Conservation (phyloP, 495 filamentous ascomycete species). For the Friedmanniomyces endolithicus region DNA sequence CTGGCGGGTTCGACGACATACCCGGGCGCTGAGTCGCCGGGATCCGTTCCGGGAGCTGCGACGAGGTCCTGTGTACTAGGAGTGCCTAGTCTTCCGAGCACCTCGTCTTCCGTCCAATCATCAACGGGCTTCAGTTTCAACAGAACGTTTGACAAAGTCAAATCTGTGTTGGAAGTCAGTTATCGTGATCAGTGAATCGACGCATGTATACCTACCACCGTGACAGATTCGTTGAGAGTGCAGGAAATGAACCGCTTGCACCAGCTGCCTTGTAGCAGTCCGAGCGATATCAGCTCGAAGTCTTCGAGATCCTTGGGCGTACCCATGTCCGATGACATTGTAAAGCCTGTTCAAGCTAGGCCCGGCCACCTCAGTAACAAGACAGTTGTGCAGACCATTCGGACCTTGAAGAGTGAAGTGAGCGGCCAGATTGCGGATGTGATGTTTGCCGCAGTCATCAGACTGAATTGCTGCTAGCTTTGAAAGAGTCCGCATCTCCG, state of each 20-base stretch:
- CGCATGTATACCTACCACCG: slow-evolving; percentile 4
- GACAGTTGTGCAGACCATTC: slow-evolving; percentile 28
- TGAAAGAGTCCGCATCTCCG: not conserved
- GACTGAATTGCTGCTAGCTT: not conserved
- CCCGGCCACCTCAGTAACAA: slow-evolving; percentile 28
- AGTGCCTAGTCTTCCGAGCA: slow-evolving; percentile 13
- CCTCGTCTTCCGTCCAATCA: slow-evolving; percentile 3
- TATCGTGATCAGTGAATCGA: not conserved
- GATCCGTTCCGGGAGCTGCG: slow-evolving; percentile 6
- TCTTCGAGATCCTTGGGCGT: not conserved
- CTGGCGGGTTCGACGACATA: slow-evolving; percentile 23
- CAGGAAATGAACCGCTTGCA: slow-evolving; percentile 22
- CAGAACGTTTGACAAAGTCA: slow-evolving; percentile 20
- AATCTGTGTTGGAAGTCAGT: not conserved
- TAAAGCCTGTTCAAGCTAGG: slow-evolving; percentile 21
- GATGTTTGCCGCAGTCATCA: slow-evolving; percentile 10
- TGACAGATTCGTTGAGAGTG: slow-evolving; percentile 27
- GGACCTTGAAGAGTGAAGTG: slow-evolving; percentile 28
- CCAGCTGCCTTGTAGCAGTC: slow-evolving; percentile 12
- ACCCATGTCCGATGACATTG: not conserved
- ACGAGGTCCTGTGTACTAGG: slow-evolving; percentile 16
- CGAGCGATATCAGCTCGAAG: slow-evolving; percentile 4
- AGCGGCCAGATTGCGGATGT: slow-evolving; percentile 20
- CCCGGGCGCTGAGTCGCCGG: slow-evolving; percentile 18
- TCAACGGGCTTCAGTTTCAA: slow-evolving; percentile 9